These are phyloP conservation scores for Mycena venus DNA, from an alignment of 768 basidiomycete species.

Conservation along the genomic window DNA sequence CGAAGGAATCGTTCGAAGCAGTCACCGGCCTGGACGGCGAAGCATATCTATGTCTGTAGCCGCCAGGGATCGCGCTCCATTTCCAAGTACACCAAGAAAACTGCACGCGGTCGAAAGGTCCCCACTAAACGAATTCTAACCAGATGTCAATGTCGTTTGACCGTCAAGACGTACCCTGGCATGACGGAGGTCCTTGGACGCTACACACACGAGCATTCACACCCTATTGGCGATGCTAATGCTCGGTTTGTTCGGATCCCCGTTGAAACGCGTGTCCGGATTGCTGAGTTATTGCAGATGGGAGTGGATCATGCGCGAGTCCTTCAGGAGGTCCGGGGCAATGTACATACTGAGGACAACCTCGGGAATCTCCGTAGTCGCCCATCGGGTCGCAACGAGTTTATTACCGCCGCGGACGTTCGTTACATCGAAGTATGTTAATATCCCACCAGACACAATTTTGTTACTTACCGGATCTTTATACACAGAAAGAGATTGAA, in stretches of 20 bases:
- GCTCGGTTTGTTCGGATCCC: background rate
- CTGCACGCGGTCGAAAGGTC: conserved; percentile 2
- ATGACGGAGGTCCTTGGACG: background rate
- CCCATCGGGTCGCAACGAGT: no score
- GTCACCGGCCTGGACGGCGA: background rate
- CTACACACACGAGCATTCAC: conserved; percentile 16
- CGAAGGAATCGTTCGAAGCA: background rate
- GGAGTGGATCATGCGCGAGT: no score
- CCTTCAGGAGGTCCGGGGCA: no score
- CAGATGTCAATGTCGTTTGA: conserved; percentile 5
- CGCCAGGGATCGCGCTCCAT: background rate
- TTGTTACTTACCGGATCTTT: no score
- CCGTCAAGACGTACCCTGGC: conserved; percentile 19
- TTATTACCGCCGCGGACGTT: no score
- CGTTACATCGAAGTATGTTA: no score
- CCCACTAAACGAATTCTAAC: background rate
- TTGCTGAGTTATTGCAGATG: no score
- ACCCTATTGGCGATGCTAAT: conserved; percentile 7
- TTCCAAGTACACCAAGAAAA: conserved; percentile 13
- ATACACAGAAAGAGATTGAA: conserved; percentile 15
- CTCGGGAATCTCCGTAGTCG: no score
- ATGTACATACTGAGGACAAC: no score
- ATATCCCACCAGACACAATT: no score
- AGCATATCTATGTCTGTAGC: conserved; percentile 17
- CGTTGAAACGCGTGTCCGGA: no score